Evolutionary conservation across 2,329 filamentous ascomycete species (phyloP).

Genomic region (Phialocephala sp.): DNA sequence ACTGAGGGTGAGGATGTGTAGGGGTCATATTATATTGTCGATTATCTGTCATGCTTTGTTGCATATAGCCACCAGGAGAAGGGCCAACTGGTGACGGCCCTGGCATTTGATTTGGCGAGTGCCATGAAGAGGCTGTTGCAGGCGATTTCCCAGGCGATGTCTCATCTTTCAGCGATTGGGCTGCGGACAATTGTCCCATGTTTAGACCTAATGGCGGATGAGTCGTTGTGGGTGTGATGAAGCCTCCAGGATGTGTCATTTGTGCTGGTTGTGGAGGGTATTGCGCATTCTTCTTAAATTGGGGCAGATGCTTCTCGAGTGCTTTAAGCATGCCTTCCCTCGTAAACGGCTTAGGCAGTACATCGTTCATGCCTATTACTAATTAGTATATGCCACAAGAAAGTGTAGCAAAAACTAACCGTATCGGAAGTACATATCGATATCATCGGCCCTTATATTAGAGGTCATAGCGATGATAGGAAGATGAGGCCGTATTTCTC

Average conservation of each 20-base stretch:
- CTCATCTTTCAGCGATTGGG: conserved; percentile 43
- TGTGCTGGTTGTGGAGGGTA: conserved; percentile 31
- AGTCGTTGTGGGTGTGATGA: conserved; percentile 33
- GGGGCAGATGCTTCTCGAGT: conserved; percentile 86
- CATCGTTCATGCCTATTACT: conserved; percentile 87
- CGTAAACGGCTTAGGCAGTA: conserved; percentile 96
- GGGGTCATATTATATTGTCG: conserved; percentile 40
- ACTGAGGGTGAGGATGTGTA: conserved; percentile 36
- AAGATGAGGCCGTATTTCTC: conserved; percentile 79
- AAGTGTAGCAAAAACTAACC: conserved; percentile 62
- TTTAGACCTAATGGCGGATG: conserved; percentile 39
- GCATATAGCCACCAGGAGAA: conserved; percentile 35
- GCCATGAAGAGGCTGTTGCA: conserved; percentile 40
- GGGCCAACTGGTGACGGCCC: conserved; percentile 39
- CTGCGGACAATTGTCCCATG: conserved; percentile 38
- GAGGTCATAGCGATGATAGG: conserved; percentile 99
- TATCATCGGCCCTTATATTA: conserved; percentile 95
- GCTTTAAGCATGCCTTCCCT: conserved; percentile 83
- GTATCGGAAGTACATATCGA: conserved; percentile 95
- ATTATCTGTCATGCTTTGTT: conserved; percentile 38
- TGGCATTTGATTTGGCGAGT: conserved; percentile 42
- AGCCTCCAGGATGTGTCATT: conserved; percentile 37
- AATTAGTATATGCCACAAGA: conserved; percentile 38
- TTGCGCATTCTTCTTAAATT: conserved; percentile 70
- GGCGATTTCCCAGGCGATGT: conserved; percentile 43